Evolutionary conservation across 371 early-diverging fungal genomes (phyloP), one percentile per base, ranked within the genome.

Genomic region (Mucor velutinosus): DNA sequence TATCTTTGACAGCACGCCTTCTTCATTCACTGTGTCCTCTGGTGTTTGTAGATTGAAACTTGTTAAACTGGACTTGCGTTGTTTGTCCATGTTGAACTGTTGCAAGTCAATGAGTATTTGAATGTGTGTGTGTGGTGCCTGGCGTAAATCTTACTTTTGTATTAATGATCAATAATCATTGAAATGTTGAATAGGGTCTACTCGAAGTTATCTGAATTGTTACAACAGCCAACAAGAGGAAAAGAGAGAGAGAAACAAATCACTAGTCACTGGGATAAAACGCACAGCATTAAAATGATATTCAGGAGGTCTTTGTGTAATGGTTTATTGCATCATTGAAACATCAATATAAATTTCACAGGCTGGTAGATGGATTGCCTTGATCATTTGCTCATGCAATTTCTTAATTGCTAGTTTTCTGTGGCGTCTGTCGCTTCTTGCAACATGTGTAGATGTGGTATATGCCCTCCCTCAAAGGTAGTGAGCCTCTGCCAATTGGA

Each of bases 1-100:
- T 57, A 89, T 69, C 57, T 87, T 88, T 53, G 87, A 82, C 23
- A 89, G 72, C 6, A 83, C 85, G 35, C 77, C 76, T 41, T 73
- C 73, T 29, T 78, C 82, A n/a, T 81, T 82, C 59, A 77, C 79
- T 14, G 69, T 66, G 58, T 82, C 67, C 35, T 79, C 70, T 60
- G 77, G 60, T 62, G 74, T 41, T 61, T 83, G 73, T 45, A 86
- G 74, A 45, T 81, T 71, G 57, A 86, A 86, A 55, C 76, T 80
- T 11, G 82, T 84, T 37, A 86, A 66, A 12, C 72, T 75, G 51
- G 74, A 63, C 61, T 64, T 71, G 29, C 60, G 71, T 53, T 78
- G 61, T 41, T 66, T 66, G 35, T 67, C 71, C 60, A 65, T 69
- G 6, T 25, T 45, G 25, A 27, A 14, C 17, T 30, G 15, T 3